Percentiles rank a stretch among this genome's conserved stretches.
Conservation (phyloP, 1,284 basidiomycete genomes). For the Ceratobasidium sp. region DNA sequence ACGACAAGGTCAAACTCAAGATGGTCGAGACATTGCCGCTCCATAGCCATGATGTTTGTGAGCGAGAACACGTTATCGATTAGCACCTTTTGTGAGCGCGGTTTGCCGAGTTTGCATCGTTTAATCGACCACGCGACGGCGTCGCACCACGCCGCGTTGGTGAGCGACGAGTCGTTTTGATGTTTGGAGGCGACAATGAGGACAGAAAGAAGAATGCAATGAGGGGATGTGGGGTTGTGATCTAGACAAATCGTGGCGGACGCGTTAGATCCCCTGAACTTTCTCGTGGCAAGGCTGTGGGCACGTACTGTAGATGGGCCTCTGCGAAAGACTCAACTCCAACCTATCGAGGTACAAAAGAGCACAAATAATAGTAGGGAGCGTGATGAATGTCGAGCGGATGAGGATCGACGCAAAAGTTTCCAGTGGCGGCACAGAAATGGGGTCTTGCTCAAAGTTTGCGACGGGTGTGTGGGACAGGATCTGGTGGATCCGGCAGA, state of each 20-base stretch:
- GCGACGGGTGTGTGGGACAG: constrained; percentile 43
- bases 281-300: constrained; percentile 28
- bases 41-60: constrained; percentile 47
- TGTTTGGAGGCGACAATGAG: constrained; percentile 48
- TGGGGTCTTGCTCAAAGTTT: constrained; percentile 33
- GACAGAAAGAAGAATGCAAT: constrained; percentile 47
- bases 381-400: constrained; percentile 44
- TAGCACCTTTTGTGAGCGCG: constrained; percentile 43
- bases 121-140: constrained; percentile 46
- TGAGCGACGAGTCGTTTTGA: constrained; percentile 46
- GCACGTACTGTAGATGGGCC: constrained; percentile 43
- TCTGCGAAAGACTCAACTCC: constrained; percentile 41
- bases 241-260: constrained; percentile 22
- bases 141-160: constrained; percentile 47
- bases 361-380: constrained; percentile 45
- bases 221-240: constrained; percentile 46
- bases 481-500: constrained; percentile 43
- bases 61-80: constrained; percentile 47
- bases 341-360: constrained; percentile 44
- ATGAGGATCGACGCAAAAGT: constrained; percentile 41
- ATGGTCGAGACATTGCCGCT: constrained; percentile 46
- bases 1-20: constrained; percentile 45
- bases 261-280: constrained; percentile 27
- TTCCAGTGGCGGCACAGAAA: constrained; percentile 36
- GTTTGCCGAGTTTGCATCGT: constrained; percentile 47